Base-by-base conservation (phyloP, 139 green algal species). In the Micromonas commoda region DNA sequence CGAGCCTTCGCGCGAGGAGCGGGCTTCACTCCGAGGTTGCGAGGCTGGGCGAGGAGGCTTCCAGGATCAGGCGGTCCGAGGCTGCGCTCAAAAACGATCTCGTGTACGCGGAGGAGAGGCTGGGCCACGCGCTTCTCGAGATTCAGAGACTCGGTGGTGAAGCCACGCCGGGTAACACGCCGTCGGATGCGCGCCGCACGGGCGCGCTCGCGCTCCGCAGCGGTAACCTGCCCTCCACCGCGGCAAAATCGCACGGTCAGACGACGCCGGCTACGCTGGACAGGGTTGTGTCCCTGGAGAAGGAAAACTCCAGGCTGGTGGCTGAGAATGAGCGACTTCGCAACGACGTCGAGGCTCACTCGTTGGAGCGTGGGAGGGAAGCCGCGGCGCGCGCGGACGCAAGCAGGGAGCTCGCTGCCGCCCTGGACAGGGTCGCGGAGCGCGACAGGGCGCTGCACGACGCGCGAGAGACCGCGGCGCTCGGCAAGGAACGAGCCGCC, bases 291-390 rank as follows among this genome's bases (percentile, higher is more conserved):
- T 61, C 77, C 19, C 20, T 85, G 21, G 80, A 86, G 65, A 81
- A 81, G 28, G 38, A 78, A 1, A 52, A 83, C 29, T 34, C 81
- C 3, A 39, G 69, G 1, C 54, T 69, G 1, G 65, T 85, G 35
- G 85, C 79, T 29, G 83, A 87, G 61, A 71, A 88, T 34, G 38
- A 76, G 1, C 53, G 73, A 69, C 72, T 78, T 38, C 32, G 76
- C 65, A 60, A 79, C 70, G 64, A 80, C n/a, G 64, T 67, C 9
- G 77, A 84, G 37, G 23, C 77, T 24, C 54, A 71, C 1, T 77
- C 86, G 54, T 51, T 89, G 3, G 82, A 86, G 54, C 64, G 71
- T 21, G 35, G 54, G 0, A 74, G 82, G 2, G 38, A 85, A 63
- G 57, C 77, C 31, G 67, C 73, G 4, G 70, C 80, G 77, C 77